Evolutionary conservation across 352 stramenopile genomes (phyloP).

Genomic region (Pythium periplocum): DNA sequence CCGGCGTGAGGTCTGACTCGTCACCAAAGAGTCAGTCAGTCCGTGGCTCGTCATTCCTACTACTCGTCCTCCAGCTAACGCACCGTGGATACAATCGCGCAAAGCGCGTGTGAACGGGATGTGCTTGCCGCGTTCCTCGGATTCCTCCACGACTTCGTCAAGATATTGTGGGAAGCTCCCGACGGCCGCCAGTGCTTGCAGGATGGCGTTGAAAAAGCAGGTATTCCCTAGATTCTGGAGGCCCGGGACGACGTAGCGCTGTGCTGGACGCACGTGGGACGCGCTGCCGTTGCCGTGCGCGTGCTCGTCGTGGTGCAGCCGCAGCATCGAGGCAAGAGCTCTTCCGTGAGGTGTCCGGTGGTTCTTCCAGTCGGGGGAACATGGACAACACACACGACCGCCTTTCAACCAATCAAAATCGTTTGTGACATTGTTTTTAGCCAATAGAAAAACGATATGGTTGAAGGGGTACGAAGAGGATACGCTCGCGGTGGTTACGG

Average conservation of each 20-base stretch:
- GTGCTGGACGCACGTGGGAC: too few relatives aligned
- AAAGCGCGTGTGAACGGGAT: slow-evolving; percentile 65
- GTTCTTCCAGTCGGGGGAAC: too few relatives aligned
- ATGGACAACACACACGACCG: too few relatives aligned
- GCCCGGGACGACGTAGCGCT: slow-evolving; percentile 38
- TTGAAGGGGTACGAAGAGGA: too few relatives aligned
- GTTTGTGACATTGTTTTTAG: background rate
- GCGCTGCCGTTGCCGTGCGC: background rate
- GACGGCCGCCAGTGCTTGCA: slow-evolving; percentile 77
- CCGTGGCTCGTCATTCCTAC: background rate
- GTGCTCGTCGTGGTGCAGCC: slow-evolving; percentile 4
- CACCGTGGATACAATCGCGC: slow-evolving; percentile 62
- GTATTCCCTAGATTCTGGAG: slow-evolving; percentile 88
- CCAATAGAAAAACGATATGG: slow-evolving; percentile 15
- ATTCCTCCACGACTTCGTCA: slow-evolving; percentile 42
- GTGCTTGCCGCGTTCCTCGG: slow-evolving; percentile 24
- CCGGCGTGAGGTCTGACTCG: slow-evolving; percentile 16
- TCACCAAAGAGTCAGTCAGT: slow-evolving; percentile 4
- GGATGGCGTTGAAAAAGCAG: slow-evolving; percentile 89
- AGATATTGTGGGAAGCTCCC: slow-evolving; percentile 68
- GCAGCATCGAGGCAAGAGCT: slow-evolving; percentile 6
- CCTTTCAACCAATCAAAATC: too few relatives aligned
- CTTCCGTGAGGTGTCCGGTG: too few relatives aligned
- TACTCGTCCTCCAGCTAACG: slow-evolving; percentile 2
- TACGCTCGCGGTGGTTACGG: too few relatives aligned